Percentiles rank a stretch among this genome's conserved stretches.
These are phyloP conservation scores for Backusella psychrophila DNA, from an alignment of 192 early-diverging fungal genomes.

Conservation along the genomic window DNA sequence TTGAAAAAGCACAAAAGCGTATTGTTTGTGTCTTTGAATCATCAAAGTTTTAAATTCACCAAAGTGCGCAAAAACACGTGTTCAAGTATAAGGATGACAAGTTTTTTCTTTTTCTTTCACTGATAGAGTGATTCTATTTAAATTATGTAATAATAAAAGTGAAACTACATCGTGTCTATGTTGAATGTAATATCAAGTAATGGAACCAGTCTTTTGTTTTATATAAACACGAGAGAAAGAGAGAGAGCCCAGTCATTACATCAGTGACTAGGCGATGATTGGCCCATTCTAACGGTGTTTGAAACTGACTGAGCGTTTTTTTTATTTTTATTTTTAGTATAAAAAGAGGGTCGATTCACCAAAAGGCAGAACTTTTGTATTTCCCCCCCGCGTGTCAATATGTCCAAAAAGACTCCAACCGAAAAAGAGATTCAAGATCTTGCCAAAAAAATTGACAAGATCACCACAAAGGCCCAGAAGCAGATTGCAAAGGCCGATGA, in stretches of 20 bases:
- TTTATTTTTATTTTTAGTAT: neutral
- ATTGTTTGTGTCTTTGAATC: neutral
- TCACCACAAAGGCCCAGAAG: constrained; percentile 11
- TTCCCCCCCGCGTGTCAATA: neutral
- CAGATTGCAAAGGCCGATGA: constrained; percentile 10
- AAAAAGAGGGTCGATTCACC: neutral
- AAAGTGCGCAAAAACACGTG: neutral
- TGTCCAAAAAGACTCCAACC: constrained; percentile 8
- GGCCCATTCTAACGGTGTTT: neutral
- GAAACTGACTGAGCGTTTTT: neutral
- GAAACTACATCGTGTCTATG: neutral
- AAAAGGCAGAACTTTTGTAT: neutral
- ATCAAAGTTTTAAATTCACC: neutral
- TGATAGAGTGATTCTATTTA: neutral
- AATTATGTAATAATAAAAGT: neutral
- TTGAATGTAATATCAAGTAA: too few species aligned
- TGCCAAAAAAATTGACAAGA: constrained; percentile 15
- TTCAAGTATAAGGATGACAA: neutral
- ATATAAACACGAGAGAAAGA: neutral
- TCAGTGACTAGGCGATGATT: neutral
- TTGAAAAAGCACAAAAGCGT: neutral
- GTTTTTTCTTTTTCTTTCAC: neutral
- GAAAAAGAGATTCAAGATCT: constrained; percentile 26
- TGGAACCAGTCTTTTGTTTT: neutral
- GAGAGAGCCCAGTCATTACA: neutral